phyloP scores from a whole-genome alignment of 2,329 filamentous ascomycete species.

The Septoria linicola region DNA sequence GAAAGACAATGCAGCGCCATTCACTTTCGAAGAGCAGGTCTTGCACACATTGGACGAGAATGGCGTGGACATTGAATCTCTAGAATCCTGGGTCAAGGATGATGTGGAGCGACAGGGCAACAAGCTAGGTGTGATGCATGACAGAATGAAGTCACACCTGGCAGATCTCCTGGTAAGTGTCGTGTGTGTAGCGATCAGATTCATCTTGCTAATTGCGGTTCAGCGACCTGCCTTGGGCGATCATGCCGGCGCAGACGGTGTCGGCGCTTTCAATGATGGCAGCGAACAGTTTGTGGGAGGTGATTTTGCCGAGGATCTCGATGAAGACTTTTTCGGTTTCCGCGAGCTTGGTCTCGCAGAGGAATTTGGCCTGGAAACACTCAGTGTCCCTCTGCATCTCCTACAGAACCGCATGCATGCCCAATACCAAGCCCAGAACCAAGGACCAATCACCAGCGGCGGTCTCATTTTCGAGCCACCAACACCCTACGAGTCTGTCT shows the following conservation, averaged over 20 bases:
- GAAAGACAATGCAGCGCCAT: conserved; percentile 54
- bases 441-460: conserved; percentile 59
- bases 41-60: conserved; percentile 83
- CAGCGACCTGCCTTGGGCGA: conserved; percentile 75
- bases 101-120: conserved; percentile 82
- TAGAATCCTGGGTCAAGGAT: conserved; percentile 87
- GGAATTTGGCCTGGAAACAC: conserved; percentile 82
- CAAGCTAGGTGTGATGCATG: conserved; percentile 81
- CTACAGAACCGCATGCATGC: conserved; percentile 87
- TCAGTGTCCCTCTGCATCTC: conserved; percentile 90
- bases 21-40: conserved; percentile 79
- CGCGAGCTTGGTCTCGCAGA: conserved; percentile 88
- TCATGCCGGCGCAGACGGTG: conserved; percentile 76
- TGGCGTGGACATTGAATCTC: conserved; percentile 73
- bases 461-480: conserved; percentile 66
- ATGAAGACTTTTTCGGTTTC: conserved; percentile 99
- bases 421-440: conserved; percentile 75
- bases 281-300: conserved; percentile 96
- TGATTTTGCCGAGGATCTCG: conserved; percentile 95
- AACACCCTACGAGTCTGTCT: conserved; percentile 72
- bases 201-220: conserved; percentile 20
- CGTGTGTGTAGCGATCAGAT: background rate
- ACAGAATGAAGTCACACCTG: conserved; percentile 89
- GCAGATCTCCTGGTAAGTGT: conserved; percentile 71
- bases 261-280: conserved; percentile 89